Percentiles rank a stretch among this genome's conserved stretches.
Evolutionary conservation across 768 basidiomycete species (phyloP).

Genomic region (Paxillus involutus): DNA sequence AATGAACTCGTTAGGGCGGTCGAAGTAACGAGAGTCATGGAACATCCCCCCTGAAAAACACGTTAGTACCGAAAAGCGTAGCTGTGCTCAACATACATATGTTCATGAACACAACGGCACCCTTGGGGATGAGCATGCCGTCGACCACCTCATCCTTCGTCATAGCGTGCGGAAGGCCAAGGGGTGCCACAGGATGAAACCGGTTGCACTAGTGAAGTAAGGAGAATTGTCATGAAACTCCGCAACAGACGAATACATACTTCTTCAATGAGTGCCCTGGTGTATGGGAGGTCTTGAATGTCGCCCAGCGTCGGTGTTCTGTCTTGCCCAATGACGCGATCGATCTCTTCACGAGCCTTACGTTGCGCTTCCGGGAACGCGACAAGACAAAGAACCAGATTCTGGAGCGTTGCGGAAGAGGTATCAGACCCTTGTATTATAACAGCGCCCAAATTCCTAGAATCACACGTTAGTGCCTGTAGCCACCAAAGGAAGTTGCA

Average conservation of each 20-base stretch:
- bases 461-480: neutral
- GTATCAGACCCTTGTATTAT: constrained; percentile 35
- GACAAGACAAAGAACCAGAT: constrained; percentile 24
- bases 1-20: constrained; percentile 22
- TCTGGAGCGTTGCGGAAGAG: constrained; percentile 31
- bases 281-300: constrained; percentile 42
- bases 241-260: neutral
- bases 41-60: constrained; percentile 21
- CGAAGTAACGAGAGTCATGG: constrained; percentile 23
- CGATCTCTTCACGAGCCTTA: constrained; percentile 37
- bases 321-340: constrained; percentile 39
- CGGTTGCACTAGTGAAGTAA: neutral
- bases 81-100: neutral
- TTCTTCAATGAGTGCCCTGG: constrained; percentile 28
- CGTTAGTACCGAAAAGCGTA: neutral
- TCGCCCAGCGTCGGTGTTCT: constrained; percentile 42
- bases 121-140: neutral
- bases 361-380: constrained; percentile 10
- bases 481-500: neutral
- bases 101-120: neutral
- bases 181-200: neutral
- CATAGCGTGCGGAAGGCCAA: constrained; percentile 1
- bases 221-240: neutral
- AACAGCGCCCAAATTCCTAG: constrained; percentile 31
- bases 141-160: neutral